Conservation (phyloP, 306 rosid genomes). For the Leucaena leucocephala region DNA sequence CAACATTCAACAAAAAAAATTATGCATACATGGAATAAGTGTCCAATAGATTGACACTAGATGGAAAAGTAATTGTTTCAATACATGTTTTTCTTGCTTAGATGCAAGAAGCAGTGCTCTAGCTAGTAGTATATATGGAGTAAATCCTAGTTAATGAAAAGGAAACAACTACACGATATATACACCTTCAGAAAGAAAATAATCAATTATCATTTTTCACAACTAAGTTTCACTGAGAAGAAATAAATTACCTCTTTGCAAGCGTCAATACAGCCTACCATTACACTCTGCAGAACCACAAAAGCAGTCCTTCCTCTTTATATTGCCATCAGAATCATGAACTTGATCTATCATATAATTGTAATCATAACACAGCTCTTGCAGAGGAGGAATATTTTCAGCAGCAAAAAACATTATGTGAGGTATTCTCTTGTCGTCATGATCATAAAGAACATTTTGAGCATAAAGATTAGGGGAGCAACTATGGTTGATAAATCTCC, state of each 20-base stretch:
- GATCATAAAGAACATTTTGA: conserved; percentile 84
- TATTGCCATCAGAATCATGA: conserved; percentile 69
- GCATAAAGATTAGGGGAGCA: conserved; percentile 98
- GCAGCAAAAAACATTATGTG: conserved; percentile 94
- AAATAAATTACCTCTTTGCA: conserved; percentile 12
- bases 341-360: conserved; percentile 77
- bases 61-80: neutral
- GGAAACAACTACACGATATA: neutral
- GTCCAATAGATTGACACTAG: too few relatives aligned
- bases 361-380: conserved; percentile 83
- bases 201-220: neutral
- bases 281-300: conserved; percentile 85
- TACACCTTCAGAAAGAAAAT: neutral
- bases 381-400: conserved; percentile 92
- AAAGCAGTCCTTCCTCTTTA: conserved; percentile 74
- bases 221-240: neutral
- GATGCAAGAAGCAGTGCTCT: neutral
- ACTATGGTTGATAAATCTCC: conserved; percentile 90
- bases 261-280: conserved; percentile 81
- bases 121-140: neutral
- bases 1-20: too few relatives aligned
- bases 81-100: neutral
- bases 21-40: too few relatives aligned
- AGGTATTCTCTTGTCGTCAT: conserved; percentile 83
- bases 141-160: neutral